phyloP scores from a whole-genome alignment of 257 asterid species.

The Lycium barbarum region DNA sequence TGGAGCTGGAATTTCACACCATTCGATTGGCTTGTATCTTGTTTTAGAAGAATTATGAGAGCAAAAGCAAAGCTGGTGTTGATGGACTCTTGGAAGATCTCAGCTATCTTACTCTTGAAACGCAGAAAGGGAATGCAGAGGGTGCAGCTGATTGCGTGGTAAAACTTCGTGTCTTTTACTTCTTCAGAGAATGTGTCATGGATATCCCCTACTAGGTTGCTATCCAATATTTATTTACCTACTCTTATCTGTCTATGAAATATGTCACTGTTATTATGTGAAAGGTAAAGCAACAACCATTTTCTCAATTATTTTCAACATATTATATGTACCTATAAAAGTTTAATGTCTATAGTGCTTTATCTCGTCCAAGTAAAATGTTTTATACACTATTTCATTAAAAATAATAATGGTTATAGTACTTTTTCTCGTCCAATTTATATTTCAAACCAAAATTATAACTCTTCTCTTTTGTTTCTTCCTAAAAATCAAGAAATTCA shows the following conservation, averaged over 20 bases:
- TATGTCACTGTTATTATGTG: neutral
- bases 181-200: neutral
- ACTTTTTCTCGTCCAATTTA: neutral
- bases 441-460: neutral
- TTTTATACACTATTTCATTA: neutral
- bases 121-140: neutral
- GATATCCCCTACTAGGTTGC: neutral
- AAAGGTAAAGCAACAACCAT: neutral
- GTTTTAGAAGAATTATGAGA: neutral
- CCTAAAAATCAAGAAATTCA: no score
- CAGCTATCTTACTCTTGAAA: neutral
- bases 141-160: slow-evolving; percentile 4
- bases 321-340: neutral
- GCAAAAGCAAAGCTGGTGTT: slow-evolving; percentile 13
- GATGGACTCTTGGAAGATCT: slow-evolving; percentile 23
- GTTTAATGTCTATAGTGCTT: neutral
- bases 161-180: slow-evolving; percentile 6
- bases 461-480: no score
- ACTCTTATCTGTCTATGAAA: neutral
- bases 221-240: slow-evolving; percentile 17
- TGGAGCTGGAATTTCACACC: neutral
- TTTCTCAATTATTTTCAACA: neutral
- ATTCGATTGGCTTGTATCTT: neutral
- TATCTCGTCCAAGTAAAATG: neutral
- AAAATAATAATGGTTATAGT: neutral